phyloP scores from a whole-genome alignment of 2,329 filamentous ascomycete genomes.

The Clonostachys sp. region DNA sequence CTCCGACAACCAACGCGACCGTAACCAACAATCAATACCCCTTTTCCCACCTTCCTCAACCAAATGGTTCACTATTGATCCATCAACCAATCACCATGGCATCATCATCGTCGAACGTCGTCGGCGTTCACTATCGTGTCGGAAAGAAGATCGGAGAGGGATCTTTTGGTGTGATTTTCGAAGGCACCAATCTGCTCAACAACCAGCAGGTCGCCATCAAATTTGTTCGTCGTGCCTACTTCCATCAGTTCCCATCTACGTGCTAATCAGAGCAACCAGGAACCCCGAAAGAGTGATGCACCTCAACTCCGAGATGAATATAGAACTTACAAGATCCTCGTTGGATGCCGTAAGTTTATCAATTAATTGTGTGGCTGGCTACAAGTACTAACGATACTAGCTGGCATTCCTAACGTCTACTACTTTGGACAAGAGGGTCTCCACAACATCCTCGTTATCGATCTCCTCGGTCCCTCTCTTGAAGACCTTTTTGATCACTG shows the following conservation, averaged over 20 bases:
- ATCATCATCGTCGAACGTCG: constrained; percentile 90
- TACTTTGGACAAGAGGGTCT: constrained; percentile 98
- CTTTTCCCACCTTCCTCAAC: constrained; percentile 8
- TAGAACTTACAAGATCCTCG: constrained; percentile 98
- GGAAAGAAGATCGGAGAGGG: constrained; percentile 99
- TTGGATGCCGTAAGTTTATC: constrained; percentile 82
- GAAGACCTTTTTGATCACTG: constrained; percentile 98
- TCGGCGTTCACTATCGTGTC: constrained; percentile 97
- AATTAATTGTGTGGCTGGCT: not conserved
- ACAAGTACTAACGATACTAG: constrained; percentile 41
- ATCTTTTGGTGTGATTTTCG: constrained; percentile 97
- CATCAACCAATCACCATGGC: constrained; percentile 54
- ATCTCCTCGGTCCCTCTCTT: constrained; percentile 88
- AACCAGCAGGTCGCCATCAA: constrained; percentile 99
- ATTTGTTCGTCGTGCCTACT: constrained; percentile 63
- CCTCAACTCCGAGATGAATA: constrained; percentile 98
- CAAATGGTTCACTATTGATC: constrained; percentile 15
- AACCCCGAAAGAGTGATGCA: constrained; percentile 97
- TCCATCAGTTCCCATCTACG: not conserved
- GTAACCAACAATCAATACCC: too few species aligned
- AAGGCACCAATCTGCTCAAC: constrained; percentile 97
- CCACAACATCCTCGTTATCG: constrained; percentile 98
- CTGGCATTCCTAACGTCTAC: constrained; percentile 98
- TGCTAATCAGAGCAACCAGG: constrained; percentile 45
- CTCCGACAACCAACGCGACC: too few species aligned